Conservation (phyloP, 1,284 basidiomycete species). For the Microbotryum violaceum region DNA sequence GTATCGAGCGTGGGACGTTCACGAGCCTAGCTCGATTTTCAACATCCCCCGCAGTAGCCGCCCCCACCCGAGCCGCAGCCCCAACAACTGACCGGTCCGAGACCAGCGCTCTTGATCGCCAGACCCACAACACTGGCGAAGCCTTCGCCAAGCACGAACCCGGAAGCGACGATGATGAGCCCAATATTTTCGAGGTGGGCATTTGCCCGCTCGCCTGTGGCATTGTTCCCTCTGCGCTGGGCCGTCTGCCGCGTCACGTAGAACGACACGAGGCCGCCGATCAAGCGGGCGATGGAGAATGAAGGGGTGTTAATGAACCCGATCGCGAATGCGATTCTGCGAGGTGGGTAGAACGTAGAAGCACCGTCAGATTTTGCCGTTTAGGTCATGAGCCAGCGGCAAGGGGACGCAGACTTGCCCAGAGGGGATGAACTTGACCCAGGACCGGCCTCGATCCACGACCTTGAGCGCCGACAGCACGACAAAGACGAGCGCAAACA, state of each 20-base stretch:
- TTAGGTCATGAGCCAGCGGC: neutral
- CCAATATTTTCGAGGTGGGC: constrained; percentile 50
- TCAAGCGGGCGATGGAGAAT: constrained; percentile 81
- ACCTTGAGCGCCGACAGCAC: constrained; percentile 61
- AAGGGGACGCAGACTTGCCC: constrained; percentile 55
- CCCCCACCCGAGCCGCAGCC: constrained; percentile 69
- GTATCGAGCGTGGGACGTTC: neutral
- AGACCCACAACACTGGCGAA: constrained; percentile 77
- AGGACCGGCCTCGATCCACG: constrained; percentile 44
- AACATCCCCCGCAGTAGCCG: constrained; percentile 38
- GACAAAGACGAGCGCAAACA: constrained; percentile 64
- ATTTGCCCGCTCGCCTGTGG: constrained; percentile 38
- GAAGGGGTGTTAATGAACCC: constrained; percentile 88
- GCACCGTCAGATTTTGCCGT: constrained; percentile 11
- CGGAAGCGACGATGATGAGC: constrained; percentile 82
- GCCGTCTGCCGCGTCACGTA: constrained; percentile 53
- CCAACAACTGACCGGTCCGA: constrained; percentile 66
- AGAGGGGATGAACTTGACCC: constrained; percentile 61
- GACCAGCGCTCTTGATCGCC: constrained; percentile 62
- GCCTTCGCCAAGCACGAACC: constrained; percentile 88
- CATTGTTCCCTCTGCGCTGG: constrained; percentile 29
- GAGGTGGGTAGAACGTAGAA: constrained; percentile 18
- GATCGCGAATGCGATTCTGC: constrained; percentile 47
- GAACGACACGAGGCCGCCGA: constrained; percentile 74
- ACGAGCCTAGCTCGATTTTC: neutral